These are phyloP conservation scores for Asterophora lycoperdoides DNA, from an alignment of 768 basidiomycete genomes.

Conservation along the genomic window DNA sequence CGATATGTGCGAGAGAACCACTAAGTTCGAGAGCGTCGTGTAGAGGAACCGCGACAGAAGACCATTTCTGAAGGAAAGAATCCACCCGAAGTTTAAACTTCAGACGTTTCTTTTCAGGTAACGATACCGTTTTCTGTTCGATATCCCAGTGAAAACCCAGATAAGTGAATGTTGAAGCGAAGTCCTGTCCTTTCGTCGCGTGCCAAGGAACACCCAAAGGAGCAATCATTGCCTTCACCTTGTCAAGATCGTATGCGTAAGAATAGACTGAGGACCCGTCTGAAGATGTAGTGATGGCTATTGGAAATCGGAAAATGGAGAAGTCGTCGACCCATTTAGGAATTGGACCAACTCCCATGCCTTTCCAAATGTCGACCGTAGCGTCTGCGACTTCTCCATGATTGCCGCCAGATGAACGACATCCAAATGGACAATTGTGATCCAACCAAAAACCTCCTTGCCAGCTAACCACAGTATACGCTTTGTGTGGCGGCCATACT, in stretches of 20 bases:
- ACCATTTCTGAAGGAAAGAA: conserved; percentile 10
- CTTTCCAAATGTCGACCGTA: conserved; percentile 19
- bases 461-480: conserved; percentile 22
- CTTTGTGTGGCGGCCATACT: conserved; percentile 24
- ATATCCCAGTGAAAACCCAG: conserved; percentile 29
- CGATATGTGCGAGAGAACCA: conserved; percentile 29
- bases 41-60: neutral
- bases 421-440: conserved; percentile 20
- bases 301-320: conserved; percentile 16
- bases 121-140: conserved; percentile 13
- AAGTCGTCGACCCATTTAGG: conserved; percentile 33
- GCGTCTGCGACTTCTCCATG: conserved; percentile 19
- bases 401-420: conserved; percentile 18
- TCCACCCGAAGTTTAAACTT: conserved; percentile 19
- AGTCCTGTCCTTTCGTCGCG: conserved; percentile 21
- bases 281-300: too few relatives aligned
- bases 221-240: conserved; percentile 5
- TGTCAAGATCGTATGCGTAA: conserved; percentile 3
- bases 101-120: conserved; percentile 23
- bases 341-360: conserved; percentile 10
- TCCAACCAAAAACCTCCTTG: conserved; percentile 18
- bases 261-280: neutral
- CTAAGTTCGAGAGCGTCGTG: conserved; percentile 19
- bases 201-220: conserved; percentile 23
- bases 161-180: conserved; percentile 18